A percentile compares a stretch with the other conserved stretches of the same genome.
phyloP scores from a whole-genome alignment of 1,284 basidiomycete genomes.

The Hortiboletus rubellus region DNA sequence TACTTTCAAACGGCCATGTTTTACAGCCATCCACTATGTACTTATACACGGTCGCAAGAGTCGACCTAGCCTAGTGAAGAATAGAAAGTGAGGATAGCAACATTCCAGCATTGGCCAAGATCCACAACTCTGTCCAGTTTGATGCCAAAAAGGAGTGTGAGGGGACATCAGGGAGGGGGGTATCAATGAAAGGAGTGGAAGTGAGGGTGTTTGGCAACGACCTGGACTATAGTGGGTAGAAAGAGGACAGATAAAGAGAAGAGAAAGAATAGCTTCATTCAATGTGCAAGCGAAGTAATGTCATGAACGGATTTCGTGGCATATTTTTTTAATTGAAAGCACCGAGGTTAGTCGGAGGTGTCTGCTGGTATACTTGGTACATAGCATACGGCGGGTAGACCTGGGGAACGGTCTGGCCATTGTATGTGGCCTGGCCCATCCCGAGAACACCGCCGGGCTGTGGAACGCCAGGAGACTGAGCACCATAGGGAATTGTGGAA shows the following conservation, averaged over 20 bases:
- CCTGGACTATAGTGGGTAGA: slow-evolving; percentile 27
- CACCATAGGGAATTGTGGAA: slow-evolving; percentile 52
- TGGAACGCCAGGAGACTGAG: slow-evolving; percentile 58
- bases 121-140: slow-evolving; percentile 26
- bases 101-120: slow-evolving; percentile 38
- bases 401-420: slow-evolving; percentile 62
- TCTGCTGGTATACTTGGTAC: slow-evolving; percentile 78
- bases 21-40: slow-evolving; percentile 43
- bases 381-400: slow-evolving; percentile 73
- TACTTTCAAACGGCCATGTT: slow-evolving; percentile 35
- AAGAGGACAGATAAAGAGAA: slow-evolving; percentile 35
- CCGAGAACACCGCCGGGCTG: slow-evolving; percentile 57
- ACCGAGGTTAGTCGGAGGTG: slow-evolving; percentile 69
- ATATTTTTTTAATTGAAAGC: slow-evolving; percentile 60
- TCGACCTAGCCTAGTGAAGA: slow-evolving; percentile 31
- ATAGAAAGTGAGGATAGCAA: slow-evolving; percentile 36
- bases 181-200: slow-evolving; percentile 33
- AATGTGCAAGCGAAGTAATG: slow-evolving; percentile 37
- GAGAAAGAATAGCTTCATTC: slow-evolving; percentile 37
- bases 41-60: slow-evolving; percentile 40
- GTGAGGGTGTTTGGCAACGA: slow-evolving; percentile 25
- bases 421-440: slow-evolving; percentile 66
- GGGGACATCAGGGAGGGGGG: slow-evolving; percentile 22
- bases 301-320: slow-evolving; percentile 39
- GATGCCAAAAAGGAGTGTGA: slow-evolving; percentile 31